Conservation (phyloP, 129 eudicot species). For the Artemisia argyi region DNA sequence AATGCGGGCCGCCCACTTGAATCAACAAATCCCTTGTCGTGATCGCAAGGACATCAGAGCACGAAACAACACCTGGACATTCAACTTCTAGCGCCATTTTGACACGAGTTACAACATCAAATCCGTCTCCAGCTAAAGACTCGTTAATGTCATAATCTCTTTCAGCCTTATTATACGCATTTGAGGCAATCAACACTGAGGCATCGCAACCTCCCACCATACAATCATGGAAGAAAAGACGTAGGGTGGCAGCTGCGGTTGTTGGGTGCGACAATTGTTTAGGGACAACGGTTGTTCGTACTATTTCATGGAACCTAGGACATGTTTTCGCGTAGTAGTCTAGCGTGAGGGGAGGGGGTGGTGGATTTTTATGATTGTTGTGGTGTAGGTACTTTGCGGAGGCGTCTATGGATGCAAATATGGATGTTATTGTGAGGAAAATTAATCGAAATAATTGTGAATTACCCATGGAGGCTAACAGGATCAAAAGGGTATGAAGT, state of each 20-base stretch:
- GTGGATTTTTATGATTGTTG: neutral
- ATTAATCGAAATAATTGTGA: slow-evolving; percentile 23
- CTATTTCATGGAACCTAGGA: slow-evolving; percentile 40
- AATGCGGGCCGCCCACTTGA: slow-evolving; percentile 61
- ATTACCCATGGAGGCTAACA: slow-evolving; percentile 37
- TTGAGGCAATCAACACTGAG: slow-evolving; percentile 57
- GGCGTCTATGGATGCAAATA: slow-evolving; percentile 29
- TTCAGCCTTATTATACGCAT: slow-evolving; percentile 49
- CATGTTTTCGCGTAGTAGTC: slow-evolving; percentile 51
- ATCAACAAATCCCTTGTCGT: slow-evolving; percentile 47
- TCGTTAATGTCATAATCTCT: slow-evolving; percentile 54
- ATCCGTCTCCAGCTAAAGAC: slow-evolving; percentile 61
- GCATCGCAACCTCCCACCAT: slow-evolving; percentile 74
- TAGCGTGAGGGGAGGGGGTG: slow-evolving; percentile 27
- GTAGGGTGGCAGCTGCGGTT: slow-evolving; percentile 75
- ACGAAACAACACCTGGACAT: slow-evolving; percentile 65
- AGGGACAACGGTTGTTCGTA: slow-evolving; percentile 27
- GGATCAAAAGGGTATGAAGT: slow-evolving; percentile 16
- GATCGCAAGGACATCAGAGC: slow-evolving; percentile 57
- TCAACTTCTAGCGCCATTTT: slow-evolving; percentile 60
- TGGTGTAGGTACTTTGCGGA: neutral
- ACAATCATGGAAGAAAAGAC: slow-evolving; percentile 73
- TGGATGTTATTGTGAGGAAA: slow-evolving; percentile 20
- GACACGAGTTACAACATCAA: slow-evolving; percentile 51
- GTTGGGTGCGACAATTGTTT: slow-evolving; percentile 52